Evolutionary conservation across 805 yeast species (phyloP).

Genomic region (Geotrichum ghanense): DNA sequence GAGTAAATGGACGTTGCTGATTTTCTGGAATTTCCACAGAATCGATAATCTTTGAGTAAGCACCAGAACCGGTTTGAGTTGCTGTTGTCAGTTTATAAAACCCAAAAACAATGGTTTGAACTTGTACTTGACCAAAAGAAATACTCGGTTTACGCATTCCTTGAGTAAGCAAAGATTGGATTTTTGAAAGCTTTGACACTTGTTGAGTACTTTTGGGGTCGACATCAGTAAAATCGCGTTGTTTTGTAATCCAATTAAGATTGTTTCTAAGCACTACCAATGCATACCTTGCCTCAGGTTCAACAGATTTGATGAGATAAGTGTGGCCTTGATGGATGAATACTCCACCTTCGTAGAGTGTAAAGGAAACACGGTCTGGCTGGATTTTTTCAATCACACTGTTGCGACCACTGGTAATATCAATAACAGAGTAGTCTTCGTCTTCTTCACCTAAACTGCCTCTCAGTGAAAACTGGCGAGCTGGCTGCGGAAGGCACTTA

Average conservation of each 20-base stretch:
- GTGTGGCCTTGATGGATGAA: slow-evolving; percentile 91
- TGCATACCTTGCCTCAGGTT: slow-evolving; percentile 68
- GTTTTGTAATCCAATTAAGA: slow-evolving; percentile 90
- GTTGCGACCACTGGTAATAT: slow-evolving; percentile 66
- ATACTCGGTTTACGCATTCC: background rate
- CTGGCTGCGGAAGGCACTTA: slow-evolving; percentile 71
- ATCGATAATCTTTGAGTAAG: slow-evolving; percentile 31
- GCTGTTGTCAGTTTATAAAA: background rate
- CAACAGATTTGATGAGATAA: slow-evolving; percentile 74
- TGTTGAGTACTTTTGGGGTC: slow-evolving; percentile 47
- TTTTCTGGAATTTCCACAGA: slow-evolving; percentile 66
- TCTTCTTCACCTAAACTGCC: slow-evolving; percentile 57
- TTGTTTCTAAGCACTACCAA: slow-evolving; percentile 67
- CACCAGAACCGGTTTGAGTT: slow-evolving; percentile 2
- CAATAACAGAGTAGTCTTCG: slow-evolving; percentile 78
- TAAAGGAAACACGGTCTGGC: slow-evolving; percentile 78
- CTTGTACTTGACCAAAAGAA: background rate
- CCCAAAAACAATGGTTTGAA: background rate
- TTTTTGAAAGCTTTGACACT: slow-evolving; percentile 11
- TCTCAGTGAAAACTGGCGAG: slow-evolving; percentile 62
- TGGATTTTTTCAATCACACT: slow-evolving; percentile 78
- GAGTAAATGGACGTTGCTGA: background rate
- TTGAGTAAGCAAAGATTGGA: background rate
- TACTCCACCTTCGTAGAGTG: slow-evolving; percentile 86
- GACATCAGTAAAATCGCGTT: slow-evolving; percentile 86